Evolutionary conservation across 2,329 filamentous ascomycete genomes (phyloP).

Genomic region (Metarhizium anisopliae): DNA sequence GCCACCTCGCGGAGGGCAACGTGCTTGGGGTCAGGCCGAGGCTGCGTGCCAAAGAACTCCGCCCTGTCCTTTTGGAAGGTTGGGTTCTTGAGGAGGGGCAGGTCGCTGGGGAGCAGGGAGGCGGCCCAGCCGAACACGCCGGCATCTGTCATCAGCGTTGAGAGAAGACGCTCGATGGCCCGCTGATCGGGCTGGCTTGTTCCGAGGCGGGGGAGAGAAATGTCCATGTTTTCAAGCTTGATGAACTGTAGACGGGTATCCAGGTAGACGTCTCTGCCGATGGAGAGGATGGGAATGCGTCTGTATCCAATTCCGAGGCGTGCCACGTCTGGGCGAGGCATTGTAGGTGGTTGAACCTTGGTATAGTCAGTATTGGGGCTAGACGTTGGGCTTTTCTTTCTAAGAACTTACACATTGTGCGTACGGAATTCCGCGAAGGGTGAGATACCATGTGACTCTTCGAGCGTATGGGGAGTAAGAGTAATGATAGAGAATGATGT

Average conservation of each 20-base stretch:
- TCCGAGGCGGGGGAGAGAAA: constrained; percentile 28
- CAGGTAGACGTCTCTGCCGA: constrained; percentile 59
- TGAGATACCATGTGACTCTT: constrained; percentile 58
- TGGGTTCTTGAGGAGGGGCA: constrained; percentile 45
- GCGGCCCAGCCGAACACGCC: constrained; percentile 46
- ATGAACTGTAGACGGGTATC: constrained; percentile 61
- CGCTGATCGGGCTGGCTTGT: constrained; percentile 28
- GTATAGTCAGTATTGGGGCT: constrained; percentile 13
- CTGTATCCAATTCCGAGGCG: constrained; percentile 56
- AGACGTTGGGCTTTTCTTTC: not conserved
- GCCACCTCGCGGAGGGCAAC: constrained; percentile 49
- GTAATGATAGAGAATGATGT: constrained; percentile 58
- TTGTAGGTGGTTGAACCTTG: constrained; percentile 54
- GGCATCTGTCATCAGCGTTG: constrained; percentile 45
- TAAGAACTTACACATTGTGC: constrained; percentile 48
- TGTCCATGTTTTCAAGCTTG: constrained; percentile 52
- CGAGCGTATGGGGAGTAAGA: constrained; percentile 54
- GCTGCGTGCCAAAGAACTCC: constrained; percentile 24
- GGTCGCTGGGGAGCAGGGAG: constrained; percentile 46
- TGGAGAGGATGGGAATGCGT: constrained; percentile 58
- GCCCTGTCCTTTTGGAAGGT: constrained; percentile 50
- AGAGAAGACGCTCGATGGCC: constrained; percentile 46
- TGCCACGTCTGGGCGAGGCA: constrained; percentile 58
- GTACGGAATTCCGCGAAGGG: constrained; percentile 55
- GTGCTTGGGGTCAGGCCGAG: constrained; percentile 28